These are phyloP conservation scores for Ambrosia trifida DNA, from an alignment of 129 eudicot species.

Conservation along the genomic window DNA sequence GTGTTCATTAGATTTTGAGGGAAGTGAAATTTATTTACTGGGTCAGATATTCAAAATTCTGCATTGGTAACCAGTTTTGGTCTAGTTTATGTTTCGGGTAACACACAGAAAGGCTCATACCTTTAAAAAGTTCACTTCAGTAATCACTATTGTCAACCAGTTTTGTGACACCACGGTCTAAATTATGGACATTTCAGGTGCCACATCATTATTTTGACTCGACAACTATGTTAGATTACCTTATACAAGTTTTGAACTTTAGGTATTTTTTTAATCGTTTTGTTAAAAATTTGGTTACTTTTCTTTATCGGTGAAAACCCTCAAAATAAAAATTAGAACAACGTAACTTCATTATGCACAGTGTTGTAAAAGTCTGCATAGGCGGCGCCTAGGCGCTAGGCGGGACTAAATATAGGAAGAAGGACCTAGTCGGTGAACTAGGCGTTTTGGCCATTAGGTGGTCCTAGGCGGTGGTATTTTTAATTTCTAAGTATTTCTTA, in stretches of 20 bases:
- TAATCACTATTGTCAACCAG: neutral
- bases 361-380: too few species aligned
- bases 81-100: neutral
- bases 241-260: neutral
- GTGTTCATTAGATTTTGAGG: conserved; percentile 9
- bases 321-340: too few species aligned
- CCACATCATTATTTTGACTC: neutral
- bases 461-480: too few species aligned
- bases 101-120: neutral
- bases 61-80: neutral
- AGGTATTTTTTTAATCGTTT: neutral
- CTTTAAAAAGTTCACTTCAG: neutral
- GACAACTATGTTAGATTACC: neutral
- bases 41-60: neutral
- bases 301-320: neutral
- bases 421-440: too few species aligned
- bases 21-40: neutral
- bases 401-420: too few species aligned
- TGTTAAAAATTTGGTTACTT: neutral
- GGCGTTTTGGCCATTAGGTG: too few species aligned
- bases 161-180: neutral
- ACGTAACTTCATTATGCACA: too few species aligned
- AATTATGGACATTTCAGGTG: neutral
- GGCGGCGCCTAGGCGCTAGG: too few species aligned
- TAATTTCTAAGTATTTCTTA: too few species aligned